Percentiles rank a stretch among this genome's conserved stretches.
Conservation (phyloP, 1,284 basidiomycete species). For the Grifola frondosa region DNA sequence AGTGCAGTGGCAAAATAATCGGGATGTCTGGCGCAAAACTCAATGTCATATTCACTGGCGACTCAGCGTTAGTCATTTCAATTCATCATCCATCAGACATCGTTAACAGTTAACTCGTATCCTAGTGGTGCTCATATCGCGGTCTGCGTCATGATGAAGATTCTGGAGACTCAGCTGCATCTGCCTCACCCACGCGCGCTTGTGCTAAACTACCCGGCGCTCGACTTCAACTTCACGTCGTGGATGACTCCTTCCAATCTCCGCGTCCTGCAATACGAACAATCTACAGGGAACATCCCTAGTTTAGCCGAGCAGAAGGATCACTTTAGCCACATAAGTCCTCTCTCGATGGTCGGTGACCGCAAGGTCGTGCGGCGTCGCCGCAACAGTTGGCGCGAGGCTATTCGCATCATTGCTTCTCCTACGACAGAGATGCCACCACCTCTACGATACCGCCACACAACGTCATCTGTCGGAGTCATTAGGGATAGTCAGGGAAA, state of each 20-base stretch:
- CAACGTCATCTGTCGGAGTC: conserved; percentile 13
- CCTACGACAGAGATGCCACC: conserved; percentile 22
- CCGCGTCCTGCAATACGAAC: conserved; percentile 77
- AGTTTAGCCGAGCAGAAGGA: conserved; percentile 83
- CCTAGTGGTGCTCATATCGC: conserved; percentile 84
- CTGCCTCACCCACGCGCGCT: conserved; percentile 73
- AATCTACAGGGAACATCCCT: conserved; percentile 72
- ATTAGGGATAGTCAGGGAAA: too few relatives aligned
- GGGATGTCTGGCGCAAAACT: conserved; percentile 83
- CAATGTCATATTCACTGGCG: conserved; percentile 79
- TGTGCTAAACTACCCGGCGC: conserved; percentile 77
- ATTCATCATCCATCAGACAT: conserved; percentile 7
- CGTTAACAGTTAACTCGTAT: conserved; percentile 6
- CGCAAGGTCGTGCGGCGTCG: conserved; percentile 42
- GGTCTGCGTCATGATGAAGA: conserved; percentile 79
- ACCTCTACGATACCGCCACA: conserved; percentile 17
- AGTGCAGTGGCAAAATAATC: conserved; percentile 77
- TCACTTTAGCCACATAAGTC: conserved; percentile 83
- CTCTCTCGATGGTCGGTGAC: conserved; percentile 85
- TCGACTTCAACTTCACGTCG: conserved; percentile 96
- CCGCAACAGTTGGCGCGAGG: conserved; percentile 60
- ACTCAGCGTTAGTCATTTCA: conserved; percentile 78
- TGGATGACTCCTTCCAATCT: conserved; percentile 95
- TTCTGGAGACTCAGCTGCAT: conserved; percentile 66
- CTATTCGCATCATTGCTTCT: conserved; percentile 25